These are phyloP conservation scores for Rhododendron simsii DNA, from an alignment of 148 eudicot species.

Conservation along the genomic window DNA sequence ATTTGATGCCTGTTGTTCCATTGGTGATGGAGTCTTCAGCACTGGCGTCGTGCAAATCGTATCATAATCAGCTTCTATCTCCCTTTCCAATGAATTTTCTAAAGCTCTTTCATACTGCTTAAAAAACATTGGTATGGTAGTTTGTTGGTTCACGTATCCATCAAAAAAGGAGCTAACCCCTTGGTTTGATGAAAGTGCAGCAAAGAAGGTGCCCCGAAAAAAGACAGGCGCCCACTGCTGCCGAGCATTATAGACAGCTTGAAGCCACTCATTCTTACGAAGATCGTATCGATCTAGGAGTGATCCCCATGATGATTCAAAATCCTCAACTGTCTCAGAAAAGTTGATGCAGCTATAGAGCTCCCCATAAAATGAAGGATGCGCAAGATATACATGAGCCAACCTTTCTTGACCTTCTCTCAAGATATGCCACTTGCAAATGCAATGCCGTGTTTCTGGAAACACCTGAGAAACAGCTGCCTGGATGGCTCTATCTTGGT, in stretches of 20 bases:
- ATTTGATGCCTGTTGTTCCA: conserved; percentile 37
- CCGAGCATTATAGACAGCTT: conserved; percentile 34
- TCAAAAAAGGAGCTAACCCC: conserved; percentile 28
- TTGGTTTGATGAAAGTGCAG: conserved; percentile 32
- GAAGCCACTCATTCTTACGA: conserved; percentile 29
- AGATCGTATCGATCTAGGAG: conserved; percentile 27
- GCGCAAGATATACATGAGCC: conserved; percentile 29
- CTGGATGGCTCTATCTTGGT: conserved; percentile 32
- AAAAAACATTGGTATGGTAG: conserved; percentile 24
- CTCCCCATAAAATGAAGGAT: conserved; percentile 30
- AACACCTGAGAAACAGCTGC: conserved; percentile 22
- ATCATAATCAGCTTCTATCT: conserved; percentile 34
- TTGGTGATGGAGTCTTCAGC: conserved; percentile 34
- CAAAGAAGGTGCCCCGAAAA: conserved; percentile 29
- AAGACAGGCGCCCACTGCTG: conserved; percentile 36
- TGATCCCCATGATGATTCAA: conserved; percentile 27
- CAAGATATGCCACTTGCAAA: conserved; percentile 33
- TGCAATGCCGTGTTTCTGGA: conserved; percentile 30
- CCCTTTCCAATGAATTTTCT: conserved; percentile 27
- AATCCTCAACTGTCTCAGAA: conserved; percentile 33
- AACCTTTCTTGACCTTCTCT: conserved; percentile 36
- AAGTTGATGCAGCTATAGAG: conserved; percentile 31
- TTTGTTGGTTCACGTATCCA: conserved; percentile 32
- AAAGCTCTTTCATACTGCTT: conserved; percentile 34
- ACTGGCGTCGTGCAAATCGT: conserved; percentile 30